These are phyloP conservation scores for Colletotrichum lupini DNA, from an alignment of 2,329 filamentous ascomycete species.

Conservation along the genomic window DNA sequence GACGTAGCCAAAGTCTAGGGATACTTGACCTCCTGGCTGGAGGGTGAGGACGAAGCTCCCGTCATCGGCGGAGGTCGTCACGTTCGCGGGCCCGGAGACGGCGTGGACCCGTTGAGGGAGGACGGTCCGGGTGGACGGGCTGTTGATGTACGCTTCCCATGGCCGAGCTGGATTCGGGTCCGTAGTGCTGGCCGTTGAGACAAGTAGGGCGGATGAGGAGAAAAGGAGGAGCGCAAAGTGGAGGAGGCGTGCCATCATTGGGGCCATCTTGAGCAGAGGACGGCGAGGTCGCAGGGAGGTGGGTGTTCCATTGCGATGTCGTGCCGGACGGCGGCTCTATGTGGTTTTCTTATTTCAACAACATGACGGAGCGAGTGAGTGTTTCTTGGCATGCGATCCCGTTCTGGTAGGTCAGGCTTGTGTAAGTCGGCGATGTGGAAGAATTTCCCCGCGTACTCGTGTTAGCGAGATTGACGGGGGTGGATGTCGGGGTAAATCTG, in stretches of 20 bases:
- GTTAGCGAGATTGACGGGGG: constrained; percentile 7
- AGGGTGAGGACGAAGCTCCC: constrained; percentile 14
- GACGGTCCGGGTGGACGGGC: constrained; percentile 24
- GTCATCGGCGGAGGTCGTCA: constrained; percentile 7
- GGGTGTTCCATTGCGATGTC: background rate
- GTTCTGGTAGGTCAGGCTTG: background rate
- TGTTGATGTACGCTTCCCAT: constrained; percentile 29
- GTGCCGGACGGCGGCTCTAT: background rate
- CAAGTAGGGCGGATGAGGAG: background rate
- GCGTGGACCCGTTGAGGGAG: constrained; percentile 22
- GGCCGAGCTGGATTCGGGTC: constrained; percentile 14
- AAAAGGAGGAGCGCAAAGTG: constrained; percentile 4
- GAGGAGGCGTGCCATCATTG: constrained; percentile 17
- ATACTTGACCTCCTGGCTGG: constrained; percentile 25
- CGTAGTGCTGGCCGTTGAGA: background rate
- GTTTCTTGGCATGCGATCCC: background rate
- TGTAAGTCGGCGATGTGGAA: background rate
- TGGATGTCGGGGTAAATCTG: constrained; percentile 33
- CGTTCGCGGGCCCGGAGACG: constrained; percentile 19
- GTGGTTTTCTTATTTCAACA: constrained; percentile 12
- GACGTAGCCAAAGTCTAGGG: constrained; percentile 37
- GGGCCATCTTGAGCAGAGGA: background rate
- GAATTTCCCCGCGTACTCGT: constrained; percentile 19
- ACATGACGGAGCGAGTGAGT: background rate
- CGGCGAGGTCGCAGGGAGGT: background rate